Conservation (phyloP, 164 flowering plant species). For the Stephania japonica region DNA sequence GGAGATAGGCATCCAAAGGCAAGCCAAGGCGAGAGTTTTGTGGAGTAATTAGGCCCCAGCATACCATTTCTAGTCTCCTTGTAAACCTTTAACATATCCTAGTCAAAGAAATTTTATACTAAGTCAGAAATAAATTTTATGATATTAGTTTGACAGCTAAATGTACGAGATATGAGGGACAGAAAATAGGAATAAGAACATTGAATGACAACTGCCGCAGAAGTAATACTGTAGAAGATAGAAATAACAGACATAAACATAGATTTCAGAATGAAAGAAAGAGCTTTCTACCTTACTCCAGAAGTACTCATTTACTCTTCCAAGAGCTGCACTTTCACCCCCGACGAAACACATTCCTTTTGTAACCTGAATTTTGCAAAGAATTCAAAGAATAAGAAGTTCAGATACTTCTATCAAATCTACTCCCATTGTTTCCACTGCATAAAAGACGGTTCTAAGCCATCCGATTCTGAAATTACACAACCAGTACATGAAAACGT, state of each 20-base stretch:
- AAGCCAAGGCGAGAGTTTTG: constrained; percentile 98
- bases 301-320: constrained; percentile 76
- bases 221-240: too few relatives aligned
- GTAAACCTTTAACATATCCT: constrained; percentile 68
- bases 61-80: constrained; percentile 89
- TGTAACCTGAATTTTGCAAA: constrained; percentile 35
- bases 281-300: constrained; percentile 67
- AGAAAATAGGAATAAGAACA: neutral
- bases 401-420: neutral
- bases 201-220: too few relatives aligned
- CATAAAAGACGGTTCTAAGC: too few relatives aligned
- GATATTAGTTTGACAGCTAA: neutral
- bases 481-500: too few relatives aligned
- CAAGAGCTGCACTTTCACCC: constrained; percentile 83
- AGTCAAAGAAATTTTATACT: neutral
- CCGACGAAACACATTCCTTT: constrained; percentile 73
- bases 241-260: too few relatives aligned
- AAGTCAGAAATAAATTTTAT: too few relatives aligned
- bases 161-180: neutral
- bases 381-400: neutral
- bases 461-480: too few relatives aligned
- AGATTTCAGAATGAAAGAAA: too few relatives aligned
- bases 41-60: constrained; percentile 91
- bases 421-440: neutral
- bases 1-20: constrained; percentile 87